phyloP scores from a whole-genome alignment of 768 basidiomycete genomes.

The Tylopilus plumbeoviolaceoides region DNA sequence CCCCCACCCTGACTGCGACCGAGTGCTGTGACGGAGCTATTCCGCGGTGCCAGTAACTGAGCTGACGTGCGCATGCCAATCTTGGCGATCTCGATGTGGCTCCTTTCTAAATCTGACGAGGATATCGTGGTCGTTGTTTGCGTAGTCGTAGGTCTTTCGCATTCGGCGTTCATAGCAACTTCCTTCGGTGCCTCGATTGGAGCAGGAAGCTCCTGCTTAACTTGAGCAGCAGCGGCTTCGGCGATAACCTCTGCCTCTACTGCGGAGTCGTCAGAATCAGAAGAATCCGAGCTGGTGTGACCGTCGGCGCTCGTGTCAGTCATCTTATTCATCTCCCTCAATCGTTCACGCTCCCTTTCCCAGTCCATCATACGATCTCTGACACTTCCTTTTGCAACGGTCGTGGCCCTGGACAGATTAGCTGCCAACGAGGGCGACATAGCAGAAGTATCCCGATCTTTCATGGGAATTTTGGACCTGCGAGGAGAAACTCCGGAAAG shows the following conservation, averaged over 20 bases:
- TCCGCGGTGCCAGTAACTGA: conserved; percentile 24
- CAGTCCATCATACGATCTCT: conserved; percentile 69
- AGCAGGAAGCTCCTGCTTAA: not conserved
- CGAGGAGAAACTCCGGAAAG: conserved; percentile 3
- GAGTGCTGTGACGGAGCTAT: conserved; percentile 20
- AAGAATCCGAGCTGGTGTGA: conserved; percentile 29
- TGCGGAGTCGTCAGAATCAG: conserved; percentile 25
- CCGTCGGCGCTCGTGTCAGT: conserved; percentile 49
- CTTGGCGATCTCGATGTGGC: conserved; percentile 29
- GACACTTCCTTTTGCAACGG: conserved; percentile 31
- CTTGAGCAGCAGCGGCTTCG: conserved; percentile 14
- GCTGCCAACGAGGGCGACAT: conserved; percentile 9
- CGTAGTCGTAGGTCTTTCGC: conserved; percentile 4
- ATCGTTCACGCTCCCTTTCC: conserved; percentile 66
- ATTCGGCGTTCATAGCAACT: not conserved
- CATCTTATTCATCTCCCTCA: conserved; percentile 64
- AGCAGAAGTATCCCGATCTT: conserved; percentile 9
- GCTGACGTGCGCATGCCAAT: conserved; percentile 27
- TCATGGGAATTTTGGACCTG: conserved; percentile 15
- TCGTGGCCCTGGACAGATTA: conserved; percentile 17
- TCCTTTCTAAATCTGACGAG: conserved; percentile 24
- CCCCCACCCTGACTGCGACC: conserved; percentile 4
- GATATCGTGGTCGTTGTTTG: conserved; percentile 17
- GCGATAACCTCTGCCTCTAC: conserved; percentile 27
- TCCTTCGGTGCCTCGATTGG: conserved; percentile 3